Evolutionary conservation across 169 alveolate species (phyloP), one percentile per base, ranked within the genome.

Genomic region (Plasmodium relictum): DNA sequence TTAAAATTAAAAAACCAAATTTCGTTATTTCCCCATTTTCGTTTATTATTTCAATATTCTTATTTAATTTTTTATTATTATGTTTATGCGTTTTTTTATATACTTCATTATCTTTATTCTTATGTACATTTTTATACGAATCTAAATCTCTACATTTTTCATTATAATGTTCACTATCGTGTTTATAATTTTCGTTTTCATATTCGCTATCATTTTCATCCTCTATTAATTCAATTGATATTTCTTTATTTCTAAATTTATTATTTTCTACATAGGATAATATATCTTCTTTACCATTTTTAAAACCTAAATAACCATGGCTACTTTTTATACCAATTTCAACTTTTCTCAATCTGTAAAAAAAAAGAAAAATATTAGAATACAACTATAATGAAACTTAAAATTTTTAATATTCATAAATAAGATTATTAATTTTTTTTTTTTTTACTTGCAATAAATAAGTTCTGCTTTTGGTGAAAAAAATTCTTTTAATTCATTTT

Each of bases 1-100:
- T 56, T 18, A 83, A 24, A 12, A 83, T 83, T 3, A 48, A 44
- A 10, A 44, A 6, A 7, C 91, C 91, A 22, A 66, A 59, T 68
- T 68, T 61, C 24, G 91, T 83, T 20, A 83, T 68, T 24, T 54
- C 41, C 37, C 91, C 91, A 45, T 56, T 83, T 61, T 83, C 16
- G 26, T 83, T 68, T 52, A 83, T 83, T 31, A 83, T 52, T 44
- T 54, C 68, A n/a, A 59, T 22, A 18, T 22, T 4, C 8, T 59
- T 18, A 6, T 18, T 59, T 4, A 0, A 9, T 22, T n/a, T 26
- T n/a, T 59, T 22, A 0, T 22, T 18, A 16, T 18, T 18, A n/a
- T 56, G 16, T 22, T 9, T 16, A 16, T 18, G 12, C 12, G 16
- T 8, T 14, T 48, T 3, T 12, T 6, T 48, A 48, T 6, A 12